phyloP scores from a whole-genome alignment of 2,329 filamentous ascomycete species.

The Cucurbitaria berberidis region DNA sequence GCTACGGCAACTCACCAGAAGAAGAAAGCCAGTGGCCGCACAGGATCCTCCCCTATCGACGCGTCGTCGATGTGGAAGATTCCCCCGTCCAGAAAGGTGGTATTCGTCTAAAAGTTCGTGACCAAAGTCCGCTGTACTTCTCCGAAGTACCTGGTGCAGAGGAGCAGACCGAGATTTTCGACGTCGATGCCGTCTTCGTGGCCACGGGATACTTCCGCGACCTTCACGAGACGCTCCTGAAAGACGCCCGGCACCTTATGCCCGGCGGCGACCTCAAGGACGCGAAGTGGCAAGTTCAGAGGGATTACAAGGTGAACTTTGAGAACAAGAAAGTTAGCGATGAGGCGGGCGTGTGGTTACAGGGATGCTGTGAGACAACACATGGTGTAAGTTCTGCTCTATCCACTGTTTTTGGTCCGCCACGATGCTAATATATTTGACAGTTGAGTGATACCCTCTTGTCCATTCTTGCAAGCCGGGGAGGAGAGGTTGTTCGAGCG shows the following conservation, averaged over 20 bases:
- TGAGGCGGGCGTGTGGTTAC: conserved; percentile 84
- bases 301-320: conserved; percentile 82
- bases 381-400: conserved; percentile 74
- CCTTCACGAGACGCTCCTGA: conserved; percentile 78
- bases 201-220: conserved; percentile 86
- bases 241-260: conserved; percentile 67
- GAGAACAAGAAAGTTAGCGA: conserved; percentile 69
- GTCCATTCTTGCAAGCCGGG: conserved; percentile 76
- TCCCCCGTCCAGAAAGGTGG: conserved; percentile 41
- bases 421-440: conserved; percentile 14
- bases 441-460: conserved; percentile 82
- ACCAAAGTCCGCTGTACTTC: conserved; percentile 49
- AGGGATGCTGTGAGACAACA: conserved; percentile 91
- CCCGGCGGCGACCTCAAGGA: conserved; percentile 55
- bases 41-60: conserved; percentile 74
- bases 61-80: conserved; percentile 68
- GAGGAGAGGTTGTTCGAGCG: conserved; percentile 77
- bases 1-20: conserved; percentile 58
- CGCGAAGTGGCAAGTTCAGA: conserved; percentile 68
- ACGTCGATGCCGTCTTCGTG: conserved; percentile 81
- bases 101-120: conserved; percentile 59
- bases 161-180: conserved; percentile 64
- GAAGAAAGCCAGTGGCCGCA: conserved; percentile 81
- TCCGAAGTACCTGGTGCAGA: conserved; percentile 46
- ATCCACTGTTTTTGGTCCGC: background rate